These are phyloP conservation scores for Dryas alaskensis DNA, from an alignment of 306 rosid species.

Conservation along the genomic window DNA sequence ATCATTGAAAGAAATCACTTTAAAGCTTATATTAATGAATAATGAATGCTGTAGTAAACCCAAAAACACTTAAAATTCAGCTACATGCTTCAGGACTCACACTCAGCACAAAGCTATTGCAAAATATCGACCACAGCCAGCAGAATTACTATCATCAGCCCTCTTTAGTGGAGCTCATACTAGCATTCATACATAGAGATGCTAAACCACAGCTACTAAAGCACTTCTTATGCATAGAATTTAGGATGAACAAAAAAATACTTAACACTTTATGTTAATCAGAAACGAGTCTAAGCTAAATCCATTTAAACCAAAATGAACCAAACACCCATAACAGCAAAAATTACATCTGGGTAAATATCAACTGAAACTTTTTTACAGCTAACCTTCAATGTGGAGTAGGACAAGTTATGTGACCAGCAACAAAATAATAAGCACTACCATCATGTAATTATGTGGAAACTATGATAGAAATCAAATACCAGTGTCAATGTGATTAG, in stretches of 20 bases:
- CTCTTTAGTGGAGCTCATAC: background rate
- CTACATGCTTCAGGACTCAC: background rate
- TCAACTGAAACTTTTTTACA: background rate
- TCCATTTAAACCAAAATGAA: background rate
- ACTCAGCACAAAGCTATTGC: background rate
- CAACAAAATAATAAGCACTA: background rate
- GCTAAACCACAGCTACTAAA: background rate
- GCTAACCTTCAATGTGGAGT: background rate
- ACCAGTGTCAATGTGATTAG: background rate
- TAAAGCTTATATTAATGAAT: background rate
- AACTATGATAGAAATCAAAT: background rate
- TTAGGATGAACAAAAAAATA: background rate
- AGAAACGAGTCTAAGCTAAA: background rate
- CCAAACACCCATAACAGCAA: background rate
- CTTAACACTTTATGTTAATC: background rate
- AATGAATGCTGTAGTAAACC: background rate
- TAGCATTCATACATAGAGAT: background rate
- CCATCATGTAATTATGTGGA: background rate
- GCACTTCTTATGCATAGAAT: background rate
- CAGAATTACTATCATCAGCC: background rate
- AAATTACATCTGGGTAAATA: background rate
- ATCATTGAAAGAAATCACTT: background rate
- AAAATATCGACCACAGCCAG: background rate
- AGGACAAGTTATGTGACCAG: background rate
- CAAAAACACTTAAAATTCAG: background rate